Conservation (phyloP, 2,329 filamentous ascomycete genomes). For the Cordyceps farinosa region DNA sequence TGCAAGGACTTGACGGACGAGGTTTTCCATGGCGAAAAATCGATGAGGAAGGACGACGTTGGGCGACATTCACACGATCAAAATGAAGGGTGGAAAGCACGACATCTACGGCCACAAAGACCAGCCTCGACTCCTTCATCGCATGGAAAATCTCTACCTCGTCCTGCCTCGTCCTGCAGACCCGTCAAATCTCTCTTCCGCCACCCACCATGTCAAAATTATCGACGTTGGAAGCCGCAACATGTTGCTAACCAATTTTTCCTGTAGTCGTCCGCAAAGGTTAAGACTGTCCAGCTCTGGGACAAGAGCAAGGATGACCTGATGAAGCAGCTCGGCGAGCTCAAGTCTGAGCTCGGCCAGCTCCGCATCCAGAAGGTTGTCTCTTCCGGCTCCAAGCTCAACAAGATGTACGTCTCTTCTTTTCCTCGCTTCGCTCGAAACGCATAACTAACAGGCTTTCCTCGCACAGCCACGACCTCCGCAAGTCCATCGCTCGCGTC, state of each 20-base stretch:
- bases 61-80: background rate
- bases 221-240: background rate
- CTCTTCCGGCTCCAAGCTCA: constrained; percentile 92
- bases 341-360: constrained; percentile 94
- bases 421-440: constrained; percentile 1
- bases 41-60: background rate
- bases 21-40: constrained; percentile 1
- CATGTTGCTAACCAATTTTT: constrained; percentile 7
- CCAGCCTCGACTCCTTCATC: background rate
- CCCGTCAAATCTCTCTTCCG: background rate
- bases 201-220: background rate
- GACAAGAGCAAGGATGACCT: constrained; percentile 99
- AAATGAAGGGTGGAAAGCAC: background rate
- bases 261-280: constrained; percentile 55
- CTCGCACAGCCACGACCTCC: constrained; percentile 84
- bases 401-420: constrained; percentile 74
- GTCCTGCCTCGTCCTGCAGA: background rate
- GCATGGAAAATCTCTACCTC: background rate
- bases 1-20: background rate
- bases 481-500: constrained; percentile 98
- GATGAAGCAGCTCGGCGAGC: constrained; percentile 87
- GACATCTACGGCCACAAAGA: background rate
- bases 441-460: constrained; percentile 20
- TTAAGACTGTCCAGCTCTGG: constrained; percentile 97
- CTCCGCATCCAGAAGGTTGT: constrained; percentile 98